Percentiles rank a stretch among this genome's conserved stretches.
Evolutionary conservation across 1,284 basidiomycete genomes (phyloP).

Genomic region (Nidula niveotomentosa): DNA sequence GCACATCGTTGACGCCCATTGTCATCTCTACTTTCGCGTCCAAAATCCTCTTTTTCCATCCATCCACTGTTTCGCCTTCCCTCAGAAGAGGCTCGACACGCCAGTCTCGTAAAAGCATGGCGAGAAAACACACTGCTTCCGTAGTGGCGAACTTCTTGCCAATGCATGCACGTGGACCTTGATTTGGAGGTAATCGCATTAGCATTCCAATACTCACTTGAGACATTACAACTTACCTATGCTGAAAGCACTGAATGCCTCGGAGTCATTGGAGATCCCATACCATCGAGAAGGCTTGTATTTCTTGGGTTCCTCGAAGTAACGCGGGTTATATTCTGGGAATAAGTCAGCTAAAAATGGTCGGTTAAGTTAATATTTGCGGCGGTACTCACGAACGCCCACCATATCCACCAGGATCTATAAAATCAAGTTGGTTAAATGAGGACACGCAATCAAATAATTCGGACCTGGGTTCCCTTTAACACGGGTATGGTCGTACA

Average conservation of each 20-base stretch:
- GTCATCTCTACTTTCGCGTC: conserved; percentile 37
- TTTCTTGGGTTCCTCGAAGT: conserved; percentile 29
- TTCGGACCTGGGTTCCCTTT: conserved; percentile 22
- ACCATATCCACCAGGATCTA: conserved; percentile 48
- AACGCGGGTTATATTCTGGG: conserved; percentile 32
- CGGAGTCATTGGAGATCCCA: conserved; percentile 25
- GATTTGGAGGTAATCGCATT: not conserved
- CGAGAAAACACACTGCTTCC: conserved; percentile 53
- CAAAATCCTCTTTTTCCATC: conserved; percentile 43
- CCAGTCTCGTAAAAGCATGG: conserved; percentile 51
- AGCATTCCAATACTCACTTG: not conserved
- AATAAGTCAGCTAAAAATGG: not conserved
- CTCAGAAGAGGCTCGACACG: conserved; percentile 39
- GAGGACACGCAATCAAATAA: not conserved
- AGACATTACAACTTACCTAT: conserved; percentile 32
- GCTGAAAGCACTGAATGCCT: conserved; percentile 45
- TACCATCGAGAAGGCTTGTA: conserved; percentile 33
- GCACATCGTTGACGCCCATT: conserved; percentile 37
- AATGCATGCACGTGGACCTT: conserved; percentile 53
- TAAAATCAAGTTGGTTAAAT: not conserved
- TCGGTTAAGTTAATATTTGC: not conserved
- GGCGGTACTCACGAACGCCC: conserved; percentile 42
- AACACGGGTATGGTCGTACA: conserved; percentile 19
- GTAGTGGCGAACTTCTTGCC: conserved; percentile 53
- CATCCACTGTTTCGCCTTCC: conserved; percentile 37